Percentiles rank a stretch among this genome's conserved stretches.
phyloP scores from a whole-genome alignment of 371 early-diverging fungal species.

The Parasitella parasitica region DNA sequence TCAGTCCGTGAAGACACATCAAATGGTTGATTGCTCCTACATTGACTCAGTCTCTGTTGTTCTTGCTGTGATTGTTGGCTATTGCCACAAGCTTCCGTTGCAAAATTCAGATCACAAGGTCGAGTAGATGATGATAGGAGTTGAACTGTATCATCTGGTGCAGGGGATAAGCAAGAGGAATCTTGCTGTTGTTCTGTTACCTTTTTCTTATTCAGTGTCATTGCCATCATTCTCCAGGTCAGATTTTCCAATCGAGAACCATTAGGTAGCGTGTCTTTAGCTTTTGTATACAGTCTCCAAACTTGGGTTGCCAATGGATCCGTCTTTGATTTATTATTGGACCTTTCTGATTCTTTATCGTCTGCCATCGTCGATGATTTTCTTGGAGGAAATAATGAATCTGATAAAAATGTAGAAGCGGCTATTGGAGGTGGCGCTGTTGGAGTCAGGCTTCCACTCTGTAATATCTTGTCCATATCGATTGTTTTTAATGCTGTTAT shows the following conservation, averaged over 20 bases:
- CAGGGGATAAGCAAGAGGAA: constrained; percentile 5
- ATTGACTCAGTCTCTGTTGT: constrained; percentile 3
- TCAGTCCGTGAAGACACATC: constrained; percentile 3
- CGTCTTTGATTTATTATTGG: constrained; percentile 6
- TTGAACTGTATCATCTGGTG: constrained; percentile 9
- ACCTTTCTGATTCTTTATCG: constrained; percentile 23
- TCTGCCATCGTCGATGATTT: constrained; percentile 1
- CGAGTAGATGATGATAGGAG: constrained; percentile 33
- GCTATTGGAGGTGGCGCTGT: not conserved
- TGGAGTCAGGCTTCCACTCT: not conserved
- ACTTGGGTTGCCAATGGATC: constrained; percentile 61
- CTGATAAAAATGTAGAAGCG: not conserved
- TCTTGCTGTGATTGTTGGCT: not conserved
- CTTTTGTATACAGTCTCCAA: constrained; percentile 71
- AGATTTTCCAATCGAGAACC: constrained; percentile 67
- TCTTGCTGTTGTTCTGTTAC: constrained; percentile 9
- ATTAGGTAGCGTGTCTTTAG: constrained; percentile 65
- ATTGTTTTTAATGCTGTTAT: not conserved
- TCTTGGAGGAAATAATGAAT: not conserved
- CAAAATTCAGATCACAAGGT: constrained; percentile 16
- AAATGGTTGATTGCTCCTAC: constrained; percentile 19
- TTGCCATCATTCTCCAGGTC: constrained; percentile 74
- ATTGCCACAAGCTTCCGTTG: not conserved
- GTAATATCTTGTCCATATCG: not conserved
- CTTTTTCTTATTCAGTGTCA: constrained; percentile 50